Percentiles rank a stretch among this genome's conserved stretches.
Conservation (phyloP, 805 yeast genomes). For the Wickerhamiella sergipiensis region DNA sequence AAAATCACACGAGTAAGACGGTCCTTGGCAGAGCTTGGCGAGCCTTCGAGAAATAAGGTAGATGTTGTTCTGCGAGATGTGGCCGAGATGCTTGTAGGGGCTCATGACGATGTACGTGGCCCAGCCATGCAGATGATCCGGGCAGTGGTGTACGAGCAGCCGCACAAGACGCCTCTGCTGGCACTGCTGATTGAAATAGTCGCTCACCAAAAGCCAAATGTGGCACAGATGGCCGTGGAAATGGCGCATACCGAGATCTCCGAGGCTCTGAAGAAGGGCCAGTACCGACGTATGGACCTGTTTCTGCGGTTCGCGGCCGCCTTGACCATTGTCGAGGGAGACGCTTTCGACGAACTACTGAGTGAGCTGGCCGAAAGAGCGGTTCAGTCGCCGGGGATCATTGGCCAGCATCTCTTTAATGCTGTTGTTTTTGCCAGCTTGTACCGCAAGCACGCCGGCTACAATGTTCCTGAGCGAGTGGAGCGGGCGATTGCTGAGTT, state of each 20-base stretch:
- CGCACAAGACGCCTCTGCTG: slow-evolving; percentile 71
- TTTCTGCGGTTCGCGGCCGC: slow-evolving; percentile 56
- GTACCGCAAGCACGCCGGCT: slow-evolving; percentile 9
- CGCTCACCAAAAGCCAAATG: slow-evolving; percentile 45
- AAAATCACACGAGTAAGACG: slow-evolving; percentile 16
- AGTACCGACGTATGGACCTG: slow-evolving; percentile 58
- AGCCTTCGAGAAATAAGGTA: slow-evolving; percentile 27
- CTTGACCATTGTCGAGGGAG: slow-evolving; percentile 40
- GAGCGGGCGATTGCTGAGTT: not conserved
- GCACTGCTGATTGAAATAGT: slow-evolving; percentile 54
- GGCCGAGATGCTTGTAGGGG: slow-evolving; percentile 29
- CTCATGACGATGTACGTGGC: slow-evolving; percentile 51
- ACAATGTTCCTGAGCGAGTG: not conserved
- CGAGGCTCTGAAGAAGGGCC: slow-evolving; percentile 33
- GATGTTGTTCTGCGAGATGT: slow-evolving; percentile 16
- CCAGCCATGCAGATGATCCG: slow-evolving; percentile 49
- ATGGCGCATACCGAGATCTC: slow-evolving; percentile 54
- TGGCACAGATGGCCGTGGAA: slow-evolving; percentile 58
- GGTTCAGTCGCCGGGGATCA: slow-evolving; percentile 28
- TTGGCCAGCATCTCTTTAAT: slow-evolving; percentile 7
- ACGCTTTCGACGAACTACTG: slow-evolving; percentile 25
- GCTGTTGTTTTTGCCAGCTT: slow-evolving; percentile 11
- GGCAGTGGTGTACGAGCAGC: slow-evolving; percentile 73
- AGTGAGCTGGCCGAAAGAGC: slow-evolving; percentile 42
- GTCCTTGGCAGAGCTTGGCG: slow-evolving; percentile 48